Conservation (phyloP, 768 basidiomycete genomes). For the Pluteus cervinus region DNA sequence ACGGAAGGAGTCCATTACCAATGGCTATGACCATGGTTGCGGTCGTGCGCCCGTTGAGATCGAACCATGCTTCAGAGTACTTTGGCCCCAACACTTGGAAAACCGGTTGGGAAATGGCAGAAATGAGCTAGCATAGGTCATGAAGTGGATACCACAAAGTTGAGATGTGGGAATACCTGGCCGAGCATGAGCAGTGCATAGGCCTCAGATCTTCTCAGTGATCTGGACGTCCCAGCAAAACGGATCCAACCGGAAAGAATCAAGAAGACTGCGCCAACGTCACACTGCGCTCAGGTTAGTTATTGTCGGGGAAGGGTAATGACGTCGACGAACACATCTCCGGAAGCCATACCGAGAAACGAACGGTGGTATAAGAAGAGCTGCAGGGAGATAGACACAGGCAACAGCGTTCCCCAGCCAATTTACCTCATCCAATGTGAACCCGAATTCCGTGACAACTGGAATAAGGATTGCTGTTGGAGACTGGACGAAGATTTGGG, state of each 20-base stretch:
- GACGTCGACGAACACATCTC: conserved; percentile 44
- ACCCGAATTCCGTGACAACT: conserved; percentile 62
- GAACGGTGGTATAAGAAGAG: conserved; percentile 52
- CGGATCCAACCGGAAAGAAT: conserved; percentile 72
- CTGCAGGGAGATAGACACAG: conserved; percentile 52
- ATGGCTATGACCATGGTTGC: conserved; percentile 61
- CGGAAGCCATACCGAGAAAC: conserved; percentile 56
- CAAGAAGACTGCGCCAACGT: conserved; percentile 46
- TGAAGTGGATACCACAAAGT: background rate
- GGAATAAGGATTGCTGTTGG: conserved; percentile 3
- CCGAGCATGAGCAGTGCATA: conserved; percentile 68
- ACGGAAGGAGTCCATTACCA: conserved; percentile 23
- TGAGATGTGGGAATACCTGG: conserved; percentile 41
- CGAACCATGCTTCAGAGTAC: conserved; percentile 84
- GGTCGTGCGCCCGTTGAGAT: conserved; percentile 67
- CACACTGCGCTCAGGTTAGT: conserved; percentile 39
- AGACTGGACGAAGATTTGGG: background rate
- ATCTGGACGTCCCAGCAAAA: conserved; percentile 59
- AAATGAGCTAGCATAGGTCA: conserved; percentile 40
- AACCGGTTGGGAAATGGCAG: conserved; percentile 60
- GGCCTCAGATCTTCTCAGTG: conserved; percentile 42
- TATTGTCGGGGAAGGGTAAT: background rate
- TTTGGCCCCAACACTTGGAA: conserved; percentile 76
- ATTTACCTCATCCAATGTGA: conserved; percentile 67
- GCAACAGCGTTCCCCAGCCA: conserved; percentile 75